These are phyloP conservation scores for Diaporthe sp. DNA, from an alignment of 2,329 filamentous ascomycete genomes.

Conservation along the genomic window DNA sequence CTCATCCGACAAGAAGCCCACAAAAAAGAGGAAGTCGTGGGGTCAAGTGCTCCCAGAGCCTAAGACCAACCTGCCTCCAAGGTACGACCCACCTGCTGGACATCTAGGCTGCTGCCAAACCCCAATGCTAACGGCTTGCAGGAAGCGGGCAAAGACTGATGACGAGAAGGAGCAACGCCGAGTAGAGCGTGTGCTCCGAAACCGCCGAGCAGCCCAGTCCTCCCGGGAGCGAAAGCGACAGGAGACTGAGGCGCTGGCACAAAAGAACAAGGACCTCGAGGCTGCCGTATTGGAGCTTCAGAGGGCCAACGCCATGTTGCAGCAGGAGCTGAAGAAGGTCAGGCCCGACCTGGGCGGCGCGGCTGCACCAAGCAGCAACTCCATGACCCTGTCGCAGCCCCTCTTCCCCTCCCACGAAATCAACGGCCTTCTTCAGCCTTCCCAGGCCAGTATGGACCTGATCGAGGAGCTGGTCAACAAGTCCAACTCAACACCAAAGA, in stretches of 20 bases:
- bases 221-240: conserved; percentile 92
- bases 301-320: conserved; percentile 63
- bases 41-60: conserved; percentile 96
- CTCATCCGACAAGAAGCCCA: conserved; percentile 75
- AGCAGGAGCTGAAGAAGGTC: conserved; percentile 65
- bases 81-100: conserved; percentile 65
- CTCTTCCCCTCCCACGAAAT: conserved; percentile 67
- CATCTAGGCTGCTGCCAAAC: background rate
- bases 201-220: conserved; percentile 95
- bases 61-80: conserved; percentile 94
- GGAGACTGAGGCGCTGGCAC: conserved; percentile 88
- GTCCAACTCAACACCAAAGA: conserved; percentile 55
- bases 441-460: conserved; percentile 45
- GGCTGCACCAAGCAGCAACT: conserved; percentile 56
- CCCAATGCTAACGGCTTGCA: conserved; percentile 54
- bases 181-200: conserved; percentile 96
- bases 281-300: conserved; percentile 72
- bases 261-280: conserved; percentile 80
- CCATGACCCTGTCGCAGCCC: conserved; percentile 71
- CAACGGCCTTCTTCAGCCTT: conserved; percentile 47
- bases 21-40: conserved; percentile 99
- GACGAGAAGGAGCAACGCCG: conserved; percentile 99
- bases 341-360: conserved; percentile 59
- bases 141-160: conserved; percentile 98
- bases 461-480: conserved; percentile 60